Conservation (phyloP, 2,329 filamentous ascomycete genomes). For the Aureobasidium sp. region DNA sequence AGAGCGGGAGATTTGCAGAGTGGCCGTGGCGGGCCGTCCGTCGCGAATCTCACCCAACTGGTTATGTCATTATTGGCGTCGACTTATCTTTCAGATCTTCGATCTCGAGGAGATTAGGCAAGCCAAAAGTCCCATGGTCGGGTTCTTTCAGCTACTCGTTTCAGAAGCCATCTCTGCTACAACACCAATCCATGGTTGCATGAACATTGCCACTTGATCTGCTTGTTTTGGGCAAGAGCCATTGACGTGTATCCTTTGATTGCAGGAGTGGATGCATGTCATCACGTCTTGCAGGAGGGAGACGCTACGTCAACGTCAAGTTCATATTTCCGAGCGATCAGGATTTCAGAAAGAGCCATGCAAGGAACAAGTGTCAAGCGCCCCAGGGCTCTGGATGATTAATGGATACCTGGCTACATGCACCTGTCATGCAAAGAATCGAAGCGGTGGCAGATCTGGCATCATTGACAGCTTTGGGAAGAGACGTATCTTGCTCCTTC, state of each 20-base stretch:
- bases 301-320: background rate
- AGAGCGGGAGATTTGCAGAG: slow-evolving; percentile 2
- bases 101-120: background rate
- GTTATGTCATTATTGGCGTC: background rate
- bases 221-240: background rate
- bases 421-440: background rate
- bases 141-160: background rate
- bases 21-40: background rate
- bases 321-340: background rate
- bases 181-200: background rate
- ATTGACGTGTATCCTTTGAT: background rate
- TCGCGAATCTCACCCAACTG: background rate
- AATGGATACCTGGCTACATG: background rate
- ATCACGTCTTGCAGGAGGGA: background rate
- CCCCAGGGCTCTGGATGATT: background rate
- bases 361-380: background rate
- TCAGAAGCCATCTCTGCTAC: background rate
- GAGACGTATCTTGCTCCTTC: too few species aligned
- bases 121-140: background rate
- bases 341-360: background rate
- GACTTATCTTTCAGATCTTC: background rate
- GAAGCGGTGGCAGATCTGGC: background rate
- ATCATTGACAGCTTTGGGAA: too few species aligned
- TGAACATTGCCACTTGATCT: background rate
- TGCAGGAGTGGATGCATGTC: background rate